Conservation (phyloP, 768 basidiomycete genomes). For the Phanerochaete carnosa region DNA sequence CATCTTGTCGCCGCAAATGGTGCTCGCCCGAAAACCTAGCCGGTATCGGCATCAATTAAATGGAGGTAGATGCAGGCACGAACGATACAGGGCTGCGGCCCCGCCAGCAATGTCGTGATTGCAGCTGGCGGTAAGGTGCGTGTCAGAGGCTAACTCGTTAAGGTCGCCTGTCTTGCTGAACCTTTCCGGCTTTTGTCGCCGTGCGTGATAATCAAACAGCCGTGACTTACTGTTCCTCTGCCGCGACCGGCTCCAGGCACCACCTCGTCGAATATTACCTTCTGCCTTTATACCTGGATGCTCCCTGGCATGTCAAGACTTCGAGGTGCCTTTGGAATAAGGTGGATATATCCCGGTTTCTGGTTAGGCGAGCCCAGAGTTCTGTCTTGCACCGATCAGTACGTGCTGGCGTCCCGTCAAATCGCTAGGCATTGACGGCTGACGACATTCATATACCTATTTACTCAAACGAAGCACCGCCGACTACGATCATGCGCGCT, state of each 20-base stretch:
- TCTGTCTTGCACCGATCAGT: neutral
- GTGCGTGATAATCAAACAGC: neutral
- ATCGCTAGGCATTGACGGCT: neutral
- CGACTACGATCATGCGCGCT: neutral
- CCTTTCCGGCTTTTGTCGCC: neutral
- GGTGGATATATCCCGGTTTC: neutral
- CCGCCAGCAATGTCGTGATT: neutral
- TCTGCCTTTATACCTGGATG: neutral
- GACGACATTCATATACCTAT: neutral
- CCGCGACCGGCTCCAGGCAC: neutral
- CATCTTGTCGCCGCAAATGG: too few relatives aligned
- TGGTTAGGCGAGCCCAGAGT: neutral
- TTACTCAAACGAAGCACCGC: neutral
- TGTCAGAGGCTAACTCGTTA: neutral
- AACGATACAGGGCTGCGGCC: constrained; percentile 1
- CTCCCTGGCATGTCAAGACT: neutral
- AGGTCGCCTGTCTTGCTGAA: neutral
- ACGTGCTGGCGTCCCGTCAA: neutral
- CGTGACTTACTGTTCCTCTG: neutral
- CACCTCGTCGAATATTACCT: neutral
- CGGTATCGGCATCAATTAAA: neutral
- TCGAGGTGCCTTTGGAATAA: neutral
- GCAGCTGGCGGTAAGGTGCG: neutral
- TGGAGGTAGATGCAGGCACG: neutral
- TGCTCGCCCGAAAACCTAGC: neutral